Percentiles rank a stretch among this genome's conserved stretches.
These are phyloP conservation scores for Stephania yunnanensis DNA, from an alignment of 164 flowering plant species.

Conservation along the genomic window DNA sequence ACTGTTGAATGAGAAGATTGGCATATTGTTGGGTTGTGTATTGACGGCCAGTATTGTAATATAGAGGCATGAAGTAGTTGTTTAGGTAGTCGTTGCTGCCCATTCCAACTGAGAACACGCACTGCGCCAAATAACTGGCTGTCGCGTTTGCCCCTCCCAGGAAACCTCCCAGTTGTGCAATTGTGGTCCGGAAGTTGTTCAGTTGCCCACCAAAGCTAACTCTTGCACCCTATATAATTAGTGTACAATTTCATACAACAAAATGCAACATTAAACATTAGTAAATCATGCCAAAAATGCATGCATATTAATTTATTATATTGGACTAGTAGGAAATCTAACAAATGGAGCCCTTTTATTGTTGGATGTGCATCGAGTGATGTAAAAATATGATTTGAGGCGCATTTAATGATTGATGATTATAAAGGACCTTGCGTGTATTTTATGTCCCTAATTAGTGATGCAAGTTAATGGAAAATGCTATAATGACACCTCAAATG, in stretches of 20 bases:
- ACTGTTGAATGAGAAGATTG: conserved; percentile 50
- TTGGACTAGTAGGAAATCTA: not conserved
- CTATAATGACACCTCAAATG: too few relatives aligned
- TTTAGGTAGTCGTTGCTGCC: conserved; percentile 63
- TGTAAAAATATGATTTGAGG: too few relatives aligned
- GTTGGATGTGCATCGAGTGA: too few relatives aligned
- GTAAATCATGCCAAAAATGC: not conserved
- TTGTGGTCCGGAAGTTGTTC: conserved; percentile 19
- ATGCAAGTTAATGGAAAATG: too few relatives aligned
- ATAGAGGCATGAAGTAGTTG: conserved; percentile 52
- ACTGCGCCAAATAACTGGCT: conserved; percentile 23
- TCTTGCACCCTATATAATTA: conserved; percentile 47
- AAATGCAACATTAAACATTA: too few relatives aligned
- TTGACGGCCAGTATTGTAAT: conserved; percentile 44
- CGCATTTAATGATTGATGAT: too few relatives aligned
- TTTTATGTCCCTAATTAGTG: too few relatives aligned
- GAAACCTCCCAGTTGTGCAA: conserved; percentile 35
- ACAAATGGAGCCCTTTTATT: too few relatives aligned
- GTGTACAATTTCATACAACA: too few relatives aligned
- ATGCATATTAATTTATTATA: not conserved
- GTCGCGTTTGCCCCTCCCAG: conserved; percentile 40
- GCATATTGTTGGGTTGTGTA: conserved; percentile 66
- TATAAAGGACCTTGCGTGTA: too few relatives aligned
- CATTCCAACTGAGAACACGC: conserved; percentile 16
- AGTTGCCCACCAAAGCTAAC: conserved; percentile 53